Base-by-base conservation (phyloP, 768 basidiomycete species). In the Mycena galopus region DNA sequence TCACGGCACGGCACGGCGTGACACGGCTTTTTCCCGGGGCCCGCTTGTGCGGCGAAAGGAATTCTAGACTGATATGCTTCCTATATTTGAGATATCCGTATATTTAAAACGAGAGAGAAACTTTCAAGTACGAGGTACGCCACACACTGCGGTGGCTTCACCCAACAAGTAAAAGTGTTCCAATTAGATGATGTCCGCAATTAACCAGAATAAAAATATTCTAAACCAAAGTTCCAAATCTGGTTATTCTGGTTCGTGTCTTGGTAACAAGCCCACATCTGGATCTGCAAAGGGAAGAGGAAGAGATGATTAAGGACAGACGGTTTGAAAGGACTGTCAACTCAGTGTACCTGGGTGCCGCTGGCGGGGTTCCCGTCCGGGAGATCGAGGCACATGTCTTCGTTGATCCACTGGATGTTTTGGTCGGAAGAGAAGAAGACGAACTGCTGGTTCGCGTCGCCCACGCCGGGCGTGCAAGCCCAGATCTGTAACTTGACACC, bases 401-500 rank as follows among this genome's bases (percentile, higher is more conserved):
- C 16, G 58, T 50, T 50, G n/a, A 59, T 71, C 76, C 76, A 78
- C 19, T 74, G 44, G 42, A 76, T 73, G 19, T 42, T 47, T 42
- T 71, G 56, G 27, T 32, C 29, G 29, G 70, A 53, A 17, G 70
- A 61, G 57, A 71, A 6, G 64, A 35, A 71, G 61, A 67, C 74
- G 30, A 42, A 30, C 39, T 74, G 70, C 62, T 77, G 72, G 56
- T 73, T 70, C 29, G 65, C 68, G 67, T 73, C 57, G 42, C 59
- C 59, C 25, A 29, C 23, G 39, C 69, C 72, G n/a, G 70, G 64
- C 51, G 69, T 65, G 69, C 78, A 79, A 14, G 33, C 60, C 78
- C 78, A 79, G 55, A 78, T 73, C 63, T 79, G 79, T 39, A 78
- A 57, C 68, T 79, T 75, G 25, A 68, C 68, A 42, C 79, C 79